Percentiles rank a stretch among this genome's conserved stretches.
Conservation (phyloP, 2,329 filamentous ascomycete genomes). For the Fusarium anthophilum region DNA sequence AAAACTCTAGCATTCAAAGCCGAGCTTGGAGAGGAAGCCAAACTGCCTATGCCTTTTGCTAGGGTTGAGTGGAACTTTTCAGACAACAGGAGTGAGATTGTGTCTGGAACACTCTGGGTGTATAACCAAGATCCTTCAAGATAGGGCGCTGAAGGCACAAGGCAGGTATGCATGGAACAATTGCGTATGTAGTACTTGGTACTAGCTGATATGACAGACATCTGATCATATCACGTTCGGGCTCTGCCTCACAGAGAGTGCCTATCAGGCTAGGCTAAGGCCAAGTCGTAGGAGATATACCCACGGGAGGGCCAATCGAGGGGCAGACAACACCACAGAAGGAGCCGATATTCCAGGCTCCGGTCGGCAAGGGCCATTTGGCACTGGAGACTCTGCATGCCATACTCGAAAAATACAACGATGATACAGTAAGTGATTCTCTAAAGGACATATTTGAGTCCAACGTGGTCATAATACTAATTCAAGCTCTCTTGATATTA, state of each 20-base stretch:
- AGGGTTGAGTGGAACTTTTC: not conserved
- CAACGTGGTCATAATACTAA: no score
- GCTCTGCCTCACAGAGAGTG: not conserved
- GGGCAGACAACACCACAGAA: not conserved
- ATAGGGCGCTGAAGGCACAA: not conserved
- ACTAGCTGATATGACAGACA: not conserved
- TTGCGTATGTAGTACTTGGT: not conserved
- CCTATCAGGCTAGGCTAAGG: not conserved
- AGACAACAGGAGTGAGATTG: not conserved
- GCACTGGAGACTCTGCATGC: not conserved
- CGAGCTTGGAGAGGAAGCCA: not conserved
- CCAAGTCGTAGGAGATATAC: not conserved
- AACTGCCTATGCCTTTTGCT: not conserved
- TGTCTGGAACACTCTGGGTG: not conserved
- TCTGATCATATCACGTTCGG: not conserved
- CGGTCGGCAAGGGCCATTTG: not conserved
- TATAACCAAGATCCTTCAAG: not conserved
- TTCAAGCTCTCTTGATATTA: not conserved
- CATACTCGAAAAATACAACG: not conserved
- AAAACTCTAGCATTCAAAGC: not conserved
- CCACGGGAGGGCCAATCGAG: not conserved
- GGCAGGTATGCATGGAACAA: not conserved
- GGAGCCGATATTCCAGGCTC: not conserved
- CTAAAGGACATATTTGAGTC: no score
- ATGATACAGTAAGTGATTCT: not conserved